These are phyloP conservation scores for Glebionis coronaria DNA, from an alignment of 129 eudicot genomes.

Conservation along the genomic window DNA sequence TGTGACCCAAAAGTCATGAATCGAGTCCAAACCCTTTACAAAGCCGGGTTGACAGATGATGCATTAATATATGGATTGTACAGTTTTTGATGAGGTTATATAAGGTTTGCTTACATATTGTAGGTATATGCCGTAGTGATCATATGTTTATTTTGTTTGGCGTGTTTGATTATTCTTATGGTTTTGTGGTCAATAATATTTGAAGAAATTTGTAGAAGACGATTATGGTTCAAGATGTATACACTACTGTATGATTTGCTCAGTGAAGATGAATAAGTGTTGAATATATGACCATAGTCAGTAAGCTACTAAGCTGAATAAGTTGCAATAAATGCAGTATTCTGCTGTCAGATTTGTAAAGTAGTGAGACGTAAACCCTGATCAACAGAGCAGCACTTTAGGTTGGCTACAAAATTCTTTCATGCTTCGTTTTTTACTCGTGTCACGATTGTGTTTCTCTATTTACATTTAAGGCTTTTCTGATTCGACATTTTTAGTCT, in stretches of 20 bases:
- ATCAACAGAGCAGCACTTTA: no score
- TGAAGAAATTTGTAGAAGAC: not conserved
- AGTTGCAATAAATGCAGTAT: not conserved
- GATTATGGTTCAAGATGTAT: slow-evolving; percentile 9
- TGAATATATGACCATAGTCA: not conserved
- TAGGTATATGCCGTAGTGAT: not conserved
- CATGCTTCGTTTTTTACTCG: no score
- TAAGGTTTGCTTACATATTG: slow-evolving; percentile 13
- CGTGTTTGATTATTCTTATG: slow-evolving; percentile 2
- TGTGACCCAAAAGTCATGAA: not conserved
- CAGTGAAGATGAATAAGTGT: not conserved
- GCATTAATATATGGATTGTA: slow-evolving; percentile 16
- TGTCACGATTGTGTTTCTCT: no score
- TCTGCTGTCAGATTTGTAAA: no score
- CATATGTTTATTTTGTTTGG: not conserved
- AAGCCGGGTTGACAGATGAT: not conserved
- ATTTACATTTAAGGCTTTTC: no score
- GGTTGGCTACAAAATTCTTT: no score
- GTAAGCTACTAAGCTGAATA: not conserved
- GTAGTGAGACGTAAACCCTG: no score
- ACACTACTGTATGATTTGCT: not conserved
- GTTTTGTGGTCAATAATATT: not conserved
- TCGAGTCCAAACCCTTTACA: not conserved
- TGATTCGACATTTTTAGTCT: no score
- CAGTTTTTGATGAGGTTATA: slow-evolving; percentile 12